Evolutionary conservation across 2,329 filamentous ascomycete genomes (phyloP).

Genomic region (Penicillium expansum): DNA sequence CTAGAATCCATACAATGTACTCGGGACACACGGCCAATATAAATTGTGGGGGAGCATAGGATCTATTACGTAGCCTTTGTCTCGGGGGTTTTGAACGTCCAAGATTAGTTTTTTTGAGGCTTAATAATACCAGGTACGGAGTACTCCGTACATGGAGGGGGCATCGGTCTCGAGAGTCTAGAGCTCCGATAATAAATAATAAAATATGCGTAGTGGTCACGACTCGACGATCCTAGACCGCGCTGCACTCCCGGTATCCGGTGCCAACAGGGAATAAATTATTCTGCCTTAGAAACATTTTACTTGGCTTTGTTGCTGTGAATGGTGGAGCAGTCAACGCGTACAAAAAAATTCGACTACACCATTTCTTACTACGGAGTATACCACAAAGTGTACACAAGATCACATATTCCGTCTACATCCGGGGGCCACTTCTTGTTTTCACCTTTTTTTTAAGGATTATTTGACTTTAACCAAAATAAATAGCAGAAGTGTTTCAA

Average conservation of each 20-base stretch:
- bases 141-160: no score
- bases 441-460: background rate
- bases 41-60: slow-evolving; percentile 2
- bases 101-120: slow-evolving; percentile 5
- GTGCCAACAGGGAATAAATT: slow-evolving; percentile 3
- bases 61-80: slow-evolving; percentile 12
- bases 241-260: slow-evolving; percentile 8
- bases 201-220: slow-evolving; percentile 1
- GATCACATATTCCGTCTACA: slow-evolving; percentile 13
- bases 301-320: background rate
- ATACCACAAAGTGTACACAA: background rate
- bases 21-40: background rate
- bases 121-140: slow-evolving; percentile 1
- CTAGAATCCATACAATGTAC: background rate
- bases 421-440: slow-evolving; percentile 8
- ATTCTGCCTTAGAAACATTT: slow-evolving; percentile 8
- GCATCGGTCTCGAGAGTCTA: slow-evolving; percentile 4
- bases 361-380: background rate
- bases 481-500: slow-evolving; percentile 1
- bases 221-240: slow-evolving; percentile 5
- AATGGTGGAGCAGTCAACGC: slow-evolving; percentile 14
- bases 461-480: background rate
- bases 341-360: background rate
- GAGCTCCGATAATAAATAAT: slow-evolving; percentile 1
- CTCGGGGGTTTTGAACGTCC: slow-evolving; percentile 7